These are phyloP conservation scores for Phytophthora agathidicida DNA, from an alignment of 352 stramenopile genomes.

Conservation along the genomic window DNA sequence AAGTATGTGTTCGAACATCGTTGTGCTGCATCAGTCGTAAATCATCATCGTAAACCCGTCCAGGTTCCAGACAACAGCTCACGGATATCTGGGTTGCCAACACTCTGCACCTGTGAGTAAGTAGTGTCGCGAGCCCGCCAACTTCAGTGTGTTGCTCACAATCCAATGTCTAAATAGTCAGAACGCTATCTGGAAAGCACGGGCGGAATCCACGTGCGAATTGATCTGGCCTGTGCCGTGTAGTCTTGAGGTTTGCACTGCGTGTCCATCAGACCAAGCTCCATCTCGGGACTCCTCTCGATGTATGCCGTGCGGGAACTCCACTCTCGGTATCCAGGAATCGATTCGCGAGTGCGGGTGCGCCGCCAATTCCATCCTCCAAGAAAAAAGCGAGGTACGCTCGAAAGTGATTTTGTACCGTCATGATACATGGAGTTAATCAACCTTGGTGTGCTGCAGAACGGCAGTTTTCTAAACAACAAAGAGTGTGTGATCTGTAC, in stretches of 20 bases:
- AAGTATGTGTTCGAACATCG: neutral
- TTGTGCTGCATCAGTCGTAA: neutral
- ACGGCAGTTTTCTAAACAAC: constrained; percentile 46
- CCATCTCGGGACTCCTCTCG: constrained; percentile 46
- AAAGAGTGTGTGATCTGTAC: constrained; percentile 74
- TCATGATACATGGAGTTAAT: neutral
- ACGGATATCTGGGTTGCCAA: constrained; percentile 30
- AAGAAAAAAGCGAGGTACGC: constrained; percentile 56
- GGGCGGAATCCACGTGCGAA: constrained; percentile 45
- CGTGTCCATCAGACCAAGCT: constrained; percentile 43
- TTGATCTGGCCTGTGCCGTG: constrained; percentile 73
- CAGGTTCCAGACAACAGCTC: constrained; percentile 43
- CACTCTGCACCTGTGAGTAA: constrained; percentile 56
- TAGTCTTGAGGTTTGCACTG: constrained; percentile 46
- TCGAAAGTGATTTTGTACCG: neutral
- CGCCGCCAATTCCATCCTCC: constrained; percentile 44
- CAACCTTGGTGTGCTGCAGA: constrained; percentile 33
- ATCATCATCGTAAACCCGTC: neutral
- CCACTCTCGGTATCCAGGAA: constrained; percentile 50
- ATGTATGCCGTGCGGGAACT: constrained; percentile 69
- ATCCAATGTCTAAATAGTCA: constrained; percentile 11
- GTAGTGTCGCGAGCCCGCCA: neutral
- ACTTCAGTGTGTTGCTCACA: constrained; percentile 1
- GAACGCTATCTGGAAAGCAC: constrained; percentile 23
- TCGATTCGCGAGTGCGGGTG: constrained; percentile 59